A percentile compares a stretch with the other conserved stretches of the same genome.
Conservation (phyloP, 257 asterid genomes). For the Ophiorrhiza pumila region DNA sequence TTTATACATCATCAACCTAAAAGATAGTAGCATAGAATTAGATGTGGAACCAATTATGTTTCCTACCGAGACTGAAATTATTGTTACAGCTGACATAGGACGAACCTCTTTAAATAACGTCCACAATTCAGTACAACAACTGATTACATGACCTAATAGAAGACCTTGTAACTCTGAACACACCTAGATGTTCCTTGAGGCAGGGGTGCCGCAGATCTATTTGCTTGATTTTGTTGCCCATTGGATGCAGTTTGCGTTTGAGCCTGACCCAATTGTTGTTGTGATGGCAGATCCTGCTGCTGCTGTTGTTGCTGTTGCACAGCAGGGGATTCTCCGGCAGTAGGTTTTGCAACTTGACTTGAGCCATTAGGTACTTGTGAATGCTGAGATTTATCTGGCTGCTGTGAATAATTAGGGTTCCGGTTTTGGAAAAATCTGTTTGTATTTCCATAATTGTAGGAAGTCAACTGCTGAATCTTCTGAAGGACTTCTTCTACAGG, state of each 20-base stretch:
- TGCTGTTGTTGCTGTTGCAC: conserved; percentile 41
- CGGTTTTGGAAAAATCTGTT: conserved; percentile 72
- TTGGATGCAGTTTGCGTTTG: conserved; percentile 52
- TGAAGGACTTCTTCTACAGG: conserved; percentile 89
- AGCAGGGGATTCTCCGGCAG: conserved; percentile 40
- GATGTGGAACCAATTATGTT: conserved; percentile 40
- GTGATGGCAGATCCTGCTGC: conserved; percentile 51
- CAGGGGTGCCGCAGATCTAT: conserved; percentile 63
- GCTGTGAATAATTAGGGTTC: conserved; percentile 50
- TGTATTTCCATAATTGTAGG: conserved; percentile 58
- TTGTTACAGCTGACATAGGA: conserved; percentile 54
- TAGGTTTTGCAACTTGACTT: conserved; percentile 43
- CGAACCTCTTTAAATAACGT: conserved; percentile 35
- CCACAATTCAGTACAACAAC: conserved; percentile 54
- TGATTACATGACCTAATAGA: conserved; percentile 57
- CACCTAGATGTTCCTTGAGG: conserved; percentile 99
- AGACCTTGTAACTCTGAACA: conserved; percentile 82
- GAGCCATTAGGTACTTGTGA: conserved; percentile 49
- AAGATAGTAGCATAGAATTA: conserved; percentile 23
- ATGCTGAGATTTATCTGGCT: conserved; percentile 57
- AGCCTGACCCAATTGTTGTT: conserved; percentile 47
- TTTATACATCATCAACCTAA: conserved; percentile 45
- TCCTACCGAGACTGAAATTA: conserved; percentile 20
- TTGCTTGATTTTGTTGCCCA: conserved; percentile 67
- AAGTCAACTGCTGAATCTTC: conserved; percentile 77